Conservation (phyloP, 768 basidiomycete genomes). For the Lentinus tigrinus region DNA sequence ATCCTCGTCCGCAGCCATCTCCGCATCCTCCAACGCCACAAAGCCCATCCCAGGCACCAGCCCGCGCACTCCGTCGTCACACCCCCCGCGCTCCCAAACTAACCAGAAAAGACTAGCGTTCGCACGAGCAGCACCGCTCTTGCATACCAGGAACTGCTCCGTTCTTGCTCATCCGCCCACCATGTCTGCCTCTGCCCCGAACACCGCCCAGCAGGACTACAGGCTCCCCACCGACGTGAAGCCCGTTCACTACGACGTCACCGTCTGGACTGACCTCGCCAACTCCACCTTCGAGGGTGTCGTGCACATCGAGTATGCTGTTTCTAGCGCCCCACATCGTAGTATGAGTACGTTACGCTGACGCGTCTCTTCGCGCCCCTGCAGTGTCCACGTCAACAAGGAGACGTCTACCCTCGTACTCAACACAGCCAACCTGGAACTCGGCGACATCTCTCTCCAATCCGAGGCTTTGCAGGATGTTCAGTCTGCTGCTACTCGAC, state of each 20-base stretch:
- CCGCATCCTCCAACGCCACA: neutral
- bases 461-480: slow-evolving; percentile 52
- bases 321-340: slow-evolving; percentile 22
- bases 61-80: neutral
- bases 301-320: slow-evolving; percentile 61
- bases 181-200: slow-evolving; percentile 7
- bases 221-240: slow-evolving; percentile 68
- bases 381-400: slow-evolving; percentile 61
- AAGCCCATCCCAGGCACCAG: neutral
- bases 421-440: slow-evolving; percentile 62
- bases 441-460: slow-evolving; percentile 54
- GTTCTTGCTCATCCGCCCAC: slow-evolving; percentile 1
- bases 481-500: slow-evolving; percentile 43
- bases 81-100: neutral
- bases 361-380: neutral
- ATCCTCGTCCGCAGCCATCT: neutral
- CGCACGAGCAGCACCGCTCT: neutral
- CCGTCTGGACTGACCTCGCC: slow-evolving; percentile 79
- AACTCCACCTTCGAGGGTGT: slow-evolving; percentile 74
- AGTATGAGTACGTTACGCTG: neutral
- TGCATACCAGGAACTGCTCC: slow-evolving; percentile 4
- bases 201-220: slow-evolving; percentile 26
- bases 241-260: slow-evolving; percentile 77
- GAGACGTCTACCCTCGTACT: slow-evolving; percentile 65
- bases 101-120: neutral